Base-by-base conservation (phyloP, 345 rosid genomes). In the Dovyalis caffra region DNA sequence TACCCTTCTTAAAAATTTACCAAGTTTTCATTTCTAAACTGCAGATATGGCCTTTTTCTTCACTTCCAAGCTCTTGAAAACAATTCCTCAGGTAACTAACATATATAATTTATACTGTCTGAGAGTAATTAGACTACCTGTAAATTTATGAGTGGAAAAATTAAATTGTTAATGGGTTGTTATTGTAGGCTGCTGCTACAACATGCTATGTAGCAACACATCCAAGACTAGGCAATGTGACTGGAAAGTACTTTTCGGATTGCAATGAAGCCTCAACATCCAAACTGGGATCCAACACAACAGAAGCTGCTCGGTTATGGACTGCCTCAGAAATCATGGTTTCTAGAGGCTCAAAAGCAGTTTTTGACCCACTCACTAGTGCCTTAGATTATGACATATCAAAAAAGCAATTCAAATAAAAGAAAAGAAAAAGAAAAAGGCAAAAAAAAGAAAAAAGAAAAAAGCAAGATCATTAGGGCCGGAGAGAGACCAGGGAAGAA, bases 241-340 rank as follows among this genome's bases (percentile, higher is more conserved):
- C 90, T 16, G 98, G 98, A 16, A 90, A 93, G 77, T 93, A 93
- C 78, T 96, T 90, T 58, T 86, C 89, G 16, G 99, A 96, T 71
- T 96, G 99, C 76, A 93, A 96, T 71, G 97, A 93, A 84, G 85
- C 97, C 53, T 68, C 83, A 4, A 70, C 96, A 49, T 91, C 99
- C 4, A 90, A 90, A 70, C 77, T 89, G 78, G 98, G 93, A 37
- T 80, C 91, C 32, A 88, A 81, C 86, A 83, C 90, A 2, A 73
- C 64, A 0, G 99, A 90, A 85, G 98, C 97, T 72, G 78, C 87
- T 34, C 83, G 88, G 43, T 75, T 95, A 56, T 93, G 99, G 99
- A 81, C 90, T 71, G 89, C 89, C 57, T 95, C 99, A 28, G 92
- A 95, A 80, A 70, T 83, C 78, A 79, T 91, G 84, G 93, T 92